These are phyloP conservation scores for Ophiostoma pallidulum DNA, from an alignment of 2,329 filamentous ascomycete genomes.

Conservation along the genomic window DNA sequence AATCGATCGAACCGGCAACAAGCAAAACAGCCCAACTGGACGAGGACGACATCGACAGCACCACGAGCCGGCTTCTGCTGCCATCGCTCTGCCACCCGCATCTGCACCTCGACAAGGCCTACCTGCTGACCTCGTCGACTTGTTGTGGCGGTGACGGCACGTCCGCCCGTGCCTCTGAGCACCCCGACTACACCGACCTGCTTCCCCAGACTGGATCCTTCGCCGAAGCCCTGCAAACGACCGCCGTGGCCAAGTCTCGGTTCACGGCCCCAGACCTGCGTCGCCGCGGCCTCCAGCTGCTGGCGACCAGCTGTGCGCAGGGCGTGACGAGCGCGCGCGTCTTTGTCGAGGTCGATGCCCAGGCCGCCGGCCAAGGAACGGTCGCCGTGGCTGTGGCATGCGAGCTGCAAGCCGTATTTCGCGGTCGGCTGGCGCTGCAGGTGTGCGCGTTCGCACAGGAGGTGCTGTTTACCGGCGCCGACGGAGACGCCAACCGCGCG, in stretches of 20 bases:
- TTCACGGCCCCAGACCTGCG: slow-evolving; percentile 56
- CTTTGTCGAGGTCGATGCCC: slow-evolving; percentile 61
- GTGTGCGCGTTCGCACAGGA: slow-evolving; percentile 65
- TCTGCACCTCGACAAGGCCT: slow-evolving; percentile 62
- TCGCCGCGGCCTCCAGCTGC: slow-evolving; percentile 52
- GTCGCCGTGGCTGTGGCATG: slow-evolving; percentile 41
- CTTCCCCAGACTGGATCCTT: slow-evolving; percentile 53
- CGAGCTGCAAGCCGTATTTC: slow-evolving; percentile 45
- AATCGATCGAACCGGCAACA: not conserved
- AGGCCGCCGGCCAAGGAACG: slow-evolving; percentile 32
- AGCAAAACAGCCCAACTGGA: not conserved
- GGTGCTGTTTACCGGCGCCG: slow-evolving; percentile 48
- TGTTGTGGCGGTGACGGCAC: slow-evolving; percentile 14
- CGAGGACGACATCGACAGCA: not conserved
- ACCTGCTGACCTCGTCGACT: slow-evolving; percentile 36
- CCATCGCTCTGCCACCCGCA: slow-evolving; percentile 58
- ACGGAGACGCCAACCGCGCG: slow-evolving; percentile 40
- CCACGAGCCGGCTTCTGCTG: slow-evolving; percentile 22
- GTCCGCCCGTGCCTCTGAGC: slow-evolving; percentile 20
- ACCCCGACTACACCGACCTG: slow-evolving; percentile 45
- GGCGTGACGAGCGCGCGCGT: slow-evolving; percentile 62
- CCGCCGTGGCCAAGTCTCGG: slow-evolving; percentile 46
- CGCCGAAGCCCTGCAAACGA: slow-evolving; percentile 48
- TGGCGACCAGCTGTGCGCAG: slow-evolving; percentile 53
- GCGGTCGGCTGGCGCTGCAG: slow-evolving; percentile 48